Percentiles rank a stretch among this genome's conserved stretches.
phyloP scores from a whole-genome alignment of 345 rosid species.

The Salix dunnii region DNA sequence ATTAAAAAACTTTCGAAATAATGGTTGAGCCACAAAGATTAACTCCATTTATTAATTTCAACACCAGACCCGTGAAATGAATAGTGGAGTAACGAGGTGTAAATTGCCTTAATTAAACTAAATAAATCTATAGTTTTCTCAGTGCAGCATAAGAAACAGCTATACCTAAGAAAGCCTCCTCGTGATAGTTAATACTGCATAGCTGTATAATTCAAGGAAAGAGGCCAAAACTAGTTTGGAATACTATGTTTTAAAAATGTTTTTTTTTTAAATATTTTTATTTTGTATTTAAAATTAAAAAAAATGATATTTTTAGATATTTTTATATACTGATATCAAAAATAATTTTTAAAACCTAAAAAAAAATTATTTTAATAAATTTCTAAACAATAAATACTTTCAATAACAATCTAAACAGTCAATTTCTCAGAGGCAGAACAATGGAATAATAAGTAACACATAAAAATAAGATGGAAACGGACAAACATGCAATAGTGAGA shows the following conservation, averaged over 20 bases:
- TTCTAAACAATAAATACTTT: too few relatives aligned
- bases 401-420: too few relatives aligned
- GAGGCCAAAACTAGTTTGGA: not conserved
- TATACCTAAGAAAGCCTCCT: not conserved
- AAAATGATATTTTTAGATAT: too few relatives aligned
- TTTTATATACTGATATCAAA: too few relatives aligned
- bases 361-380: too few relatives aligned
- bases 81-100: not conserved
- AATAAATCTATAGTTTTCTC: not conserved
- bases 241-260: too few relatives aligned
- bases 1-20: too few relatives aligned
- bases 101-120: not conserved
- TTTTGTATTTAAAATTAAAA: too few relatives aligned
- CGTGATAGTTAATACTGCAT: not conserved
- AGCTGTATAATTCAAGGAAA: not conserved
- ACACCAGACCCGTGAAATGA: not conserved
- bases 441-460: not conserved
- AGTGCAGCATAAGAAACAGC: not conserved
- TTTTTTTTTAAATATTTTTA: too few relatives aligned
- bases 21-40: too few relatives aligned
- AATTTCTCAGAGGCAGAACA: conserved; percentile 5
- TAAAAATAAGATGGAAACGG: not conserved
- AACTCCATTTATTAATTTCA: too few relatives aligned
- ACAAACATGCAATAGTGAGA: conserved; percentile 12
- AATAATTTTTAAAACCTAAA: too few relatives aligned